Evolutionary conservation across 2,329 filamentous ascomycete species (phyloP), one percentile per base, ranked within the genome.

Genomic region (Elsinoe batatas): DNA sequence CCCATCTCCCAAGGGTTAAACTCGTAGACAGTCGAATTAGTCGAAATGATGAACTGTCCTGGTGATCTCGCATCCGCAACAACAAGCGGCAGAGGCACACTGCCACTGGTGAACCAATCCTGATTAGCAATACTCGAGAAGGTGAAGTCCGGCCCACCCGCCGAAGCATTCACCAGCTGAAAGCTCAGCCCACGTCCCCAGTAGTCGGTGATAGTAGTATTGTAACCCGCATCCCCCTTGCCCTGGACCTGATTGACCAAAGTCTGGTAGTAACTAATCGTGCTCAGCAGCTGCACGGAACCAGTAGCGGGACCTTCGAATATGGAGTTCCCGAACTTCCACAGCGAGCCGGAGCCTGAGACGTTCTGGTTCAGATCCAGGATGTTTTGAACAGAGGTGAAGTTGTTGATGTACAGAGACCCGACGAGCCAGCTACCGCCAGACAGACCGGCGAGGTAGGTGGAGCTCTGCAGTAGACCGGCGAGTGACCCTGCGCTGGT

Each of bases 101-200:
- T 72, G 15, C 78, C 87, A 12, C 76, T 71, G 1, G 73, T 69
- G 68, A 91, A 91, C n/a, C 77, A 74, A 1, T 77, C 64, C 15
- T 80, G 76, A 42, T 81, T 65, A 6, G 82, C 79, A 61, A 91
- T 87, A 3, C 88, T 93, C 2, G 88, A 94, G 73, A 84, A 95
- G 3, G 90, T 95, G 64, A 85, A 90, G 12, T 75, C 76, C 15
- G 85, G 81, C 0, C 88, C 90, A 37, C 90, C 91, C 58, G 87
- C 72, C 1, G 77, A 78, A 5, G 81, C 85, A 65, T 91, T 87
- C 66, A 95, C 79, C 47, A 95, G 79, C 71, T 95, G 90, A 70
- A 86, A 94, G 1, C 84, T 84, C n/a, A 95, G 77, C 46, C 87
- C 87, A 57, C 90, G 85, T 26, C 87, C 88, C 75, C 90, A 95